Base-by-base conservation (phyloP, 257 asterid genomes). In the Solanum bulbocastanum region DNA sequence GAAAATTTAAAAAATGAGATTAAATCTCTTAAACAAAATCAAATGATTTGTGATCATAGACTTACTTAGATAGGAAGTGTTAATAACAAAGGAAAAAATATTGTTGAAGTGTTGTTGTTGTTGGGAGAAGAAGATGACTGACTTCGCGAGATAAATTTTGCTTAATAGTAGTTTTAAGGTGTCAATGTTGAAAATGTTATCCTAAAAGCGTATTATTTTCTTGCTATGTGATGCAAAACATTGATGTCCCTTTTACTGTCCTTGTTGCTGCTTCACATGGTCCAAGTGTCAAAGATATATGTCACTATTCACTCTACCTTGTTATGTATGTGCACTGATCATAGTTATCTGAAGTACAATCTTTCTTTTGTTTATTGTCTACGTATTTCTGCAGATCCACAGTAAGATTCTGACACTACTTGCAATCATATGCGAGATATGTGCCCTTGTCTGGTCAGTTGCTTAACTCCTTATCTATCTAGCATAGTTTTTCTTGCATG, bases 371-470 rank as follows among this genome's bases (percentile, higher is more conserved):
- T 18, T 81, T 49, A 27, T 81, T 18, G 11, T 30, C 18, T 46
- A 81, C 7, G 11, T 81, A 16, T 46, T 68, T 74, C 90, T 93
- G 91, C 98, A 97, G 99, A 92, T 97, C 88, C 99, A 97, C 92
- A 96, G 95, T 89, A 96, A 93, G 95, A 88, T 97, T 89, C 93
- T 97, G 68, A 95, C 99, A 9, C 30, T 97, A 83, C 89, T 97
- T 86, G 99, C 99, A 82, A 92, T 95, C 89, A 89, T 96, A 88
- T 92, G 96, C 83, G 99, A 96, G 87, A 93, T 96, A n/a, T 93
- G 95, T 90, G 98, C 98, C 86, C 98, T 97, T 86, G 27, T 94
- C 86, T 97, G 99, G 99, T 96, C 89, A 90, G 98, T 93, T 90
- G 35, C 66, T 58, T 83, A 60, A 89, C 91, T 82, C 27, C 49